These are phyloP conservation scores for Cyberlindnera amylophila DNA, from an alignment of 805 yeast genomes.

Conservation along the genomic window DNA sequence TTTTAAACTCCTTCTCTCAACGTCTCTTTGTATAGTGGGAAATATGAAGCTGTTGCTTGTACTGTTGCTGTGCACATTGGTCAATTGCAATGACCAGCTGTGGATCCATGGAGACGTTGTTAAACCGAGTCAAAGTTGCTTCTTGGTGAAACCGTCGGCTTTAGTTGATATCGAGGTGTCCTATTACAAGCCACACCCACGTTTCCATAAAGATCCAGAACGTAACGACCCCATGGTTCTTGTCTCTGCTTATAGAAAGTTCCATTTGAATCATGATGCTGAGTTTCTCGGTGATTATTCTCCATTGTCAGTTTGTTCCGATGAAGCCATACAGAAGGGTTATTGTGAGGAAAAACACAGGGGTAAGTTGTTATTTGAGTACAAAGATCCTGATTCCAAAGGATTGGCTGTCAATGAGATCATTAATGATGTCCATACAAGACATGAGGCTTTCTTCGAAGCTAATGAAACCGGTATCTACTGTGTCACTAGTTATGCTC, in stretches of 20 bases:
- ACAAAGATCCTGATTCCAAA: neutral
- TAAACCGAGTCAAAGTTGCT: too few species aligned
- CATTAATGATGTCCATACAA: neutral
- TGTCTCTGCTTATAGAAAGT: neutral
- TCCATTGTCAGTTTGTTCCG: neutral
- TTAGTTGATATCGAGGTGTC: too few species aligned
- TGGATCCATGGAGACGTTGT: too few species aligned
- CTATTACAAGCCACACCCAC: neutral
- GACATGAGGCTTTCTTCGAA: neutral
- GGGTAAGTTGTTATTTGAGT: neutral
- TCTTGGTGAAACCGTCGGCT: too few species aligned
- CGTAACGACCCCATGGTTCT: neutral
- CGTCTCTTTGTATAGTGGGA: too few species aligned
- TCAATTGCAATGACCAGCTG: too few species aligned
- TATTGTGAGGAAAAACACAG: conserved; percentile 2
- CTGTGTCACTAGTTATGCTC: neutral
- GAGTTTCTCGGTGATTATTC: neutral
- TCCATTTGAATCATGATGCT: neutral
- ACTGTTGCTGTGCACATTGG: too few species aligned
- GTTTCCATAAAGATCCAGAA: neutral
- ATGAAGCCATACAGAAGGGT: neutral
- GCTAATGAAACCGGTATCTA: conserved; percentile 1
- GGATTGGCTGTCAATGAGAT: conserved; percentile 1
- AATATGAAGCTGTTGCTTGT: too few species aligned
- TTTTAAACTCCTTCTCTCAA: too few species aligned